Percentiles rank a stretch among this genome's conserved stretches.
phyloP scores from a whole-genome alignment of 306 rosid species.

The Lathyrus sativus region DNA sequence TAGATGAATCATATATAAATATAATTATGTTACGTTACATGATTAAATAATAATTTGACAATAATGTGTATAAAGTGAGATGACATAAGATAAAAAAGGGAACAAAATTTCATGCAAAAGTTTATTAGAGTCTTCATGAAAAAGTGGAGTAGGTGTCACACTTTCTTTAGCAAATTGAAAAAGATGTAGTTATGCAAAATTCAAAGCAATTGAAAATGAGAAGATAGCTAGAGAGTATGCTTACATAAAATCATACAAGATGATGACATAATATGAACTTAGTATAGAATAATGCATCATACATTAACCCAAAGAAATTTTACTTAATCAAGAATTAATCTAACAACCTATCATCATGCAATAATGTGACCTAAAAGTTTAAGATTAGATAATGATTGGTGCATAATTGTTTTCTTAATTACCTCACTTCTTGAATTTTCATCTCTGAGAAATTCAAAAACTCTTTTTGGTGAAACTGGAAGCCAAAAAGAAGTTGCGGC shows the following conservation, averaged over 20 bases:
- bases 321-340: conserved; percentile 27
- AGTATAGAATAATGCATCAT: conserved; percentile 7
- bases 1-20: neutral
- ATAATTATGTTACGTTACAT: neutral
- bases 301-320: conserved; percentile 14
- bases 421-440: conserved; percentile 95
- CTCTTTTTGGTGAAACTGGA: conserved; percentile 83
- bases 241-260: neutral
- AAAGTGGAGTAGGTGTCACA: conserved; percentile 3
- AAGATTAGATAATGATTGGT: conserved; percentile 31
- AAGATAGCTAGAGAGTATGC: conserved; percentile 1
- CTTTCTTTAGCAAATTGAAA: conserved; percentile 33
- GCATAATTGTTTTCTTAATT: conserved; percentile 23
- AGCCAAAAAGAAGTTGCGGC: conserved; percentile 99
- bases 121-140: conserved; percentile 8
- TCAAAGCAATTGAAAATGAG: conserved; percentile 22
- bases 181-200: conserved; percentile 24
- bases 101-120: conserved; percentile 18
- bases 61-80: conserved; percentile 13
- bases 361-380: conserved; percentile 38
- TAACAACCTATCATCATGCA: conserved; percentile 35
- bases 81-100: conserved; percentile 31
- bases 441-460: conserved; percentile 92
- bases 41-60: conserved; percentile 1
- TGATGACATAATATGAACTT: conserved; percentile 31